Evolutionary conservation across 2,329 filamentous ascomycete species (phyloP).

Genomic region (Pseudogymnoascus verrucosus): DNA sequence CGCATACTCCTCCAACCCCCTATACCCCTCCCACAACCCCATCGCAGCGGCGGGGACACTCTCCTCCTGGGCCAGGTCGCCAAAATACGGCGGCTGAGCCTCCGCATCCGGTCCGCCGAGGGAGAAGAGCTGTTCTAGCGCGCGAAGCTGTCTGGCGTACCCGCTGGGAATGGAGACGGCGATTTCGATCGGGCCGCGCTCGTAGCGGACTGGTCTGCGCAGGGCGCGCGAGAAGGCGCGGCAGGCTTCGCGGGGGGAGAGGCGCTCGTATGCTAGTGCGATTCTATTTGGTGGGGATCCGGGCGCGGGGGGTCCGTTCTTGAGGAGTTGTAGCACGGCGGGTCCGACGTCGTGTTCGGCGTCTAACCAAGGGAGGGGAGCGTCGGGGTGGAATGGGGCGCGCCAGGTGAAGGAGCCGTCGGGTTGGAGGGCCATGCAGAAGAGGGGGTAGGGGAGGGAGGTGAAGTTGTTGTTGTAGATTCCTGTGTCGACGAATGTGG

Average conservation of each 20-base stretch:
- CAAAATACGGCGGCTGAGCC: slow-evolving; percentile 58
- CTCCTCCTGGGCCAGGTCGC: slow-evolving; percentile 46
- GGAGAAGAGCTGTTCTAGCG: slow-evolving; percentile 51
- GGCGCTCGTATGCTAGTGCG: slow-evolving; percentile 81
- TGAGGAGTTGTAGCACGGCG: slow-evolving; percentile 87
- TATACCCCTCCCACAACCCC: slow-evolving; percentile 82
- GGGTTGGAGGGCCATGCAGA: slow-evolving; percentile 81
- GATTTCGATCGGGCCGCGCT: slow-evolving; percentile 68
- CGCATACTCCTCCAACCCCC: slow-evolving; percentile 89
- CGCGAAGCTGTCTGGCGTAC: slow-evolving; percentile 80
- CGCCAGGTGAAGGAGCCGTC: slow-evolving; percentile 89
- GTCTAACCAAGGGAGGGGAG: slow-evolving; percentile 88
- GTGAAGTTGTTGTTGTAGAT: slow-evolving; percentile 99
- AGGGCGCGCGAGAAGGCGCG: slow-evolving; percentile 71
- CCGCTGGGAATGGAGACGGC: slow-evolving; percentile 79
- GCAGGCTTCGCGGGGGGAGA: slow-evolving; percentile 78
- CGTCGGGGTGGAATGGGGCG: slow-evolving; percentile 85
- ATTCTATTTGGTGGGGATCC: slow-evolving; percentile 49
- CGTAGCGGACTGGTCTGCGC: slow-evolving; percentile 69
- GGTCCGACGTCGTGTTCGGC: slow-evolving; percentile 94
- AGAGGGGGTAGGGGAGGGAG: slow-evolving; percentile 81
- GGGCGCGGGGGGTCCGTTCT: slow-evolving; percentile 77
- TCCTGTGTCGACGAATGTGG: slow-evolving; percentile 91
- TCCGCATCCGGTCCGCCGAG: slow-evolving; percentile 34
- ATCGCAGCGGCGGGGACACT: slow-evolving; percentile 68